Evolutionary conservation across 2,329 filamentous ascomycete genomes (phyloP).

Genomic region (Cladosporium colombiae): DNA sequence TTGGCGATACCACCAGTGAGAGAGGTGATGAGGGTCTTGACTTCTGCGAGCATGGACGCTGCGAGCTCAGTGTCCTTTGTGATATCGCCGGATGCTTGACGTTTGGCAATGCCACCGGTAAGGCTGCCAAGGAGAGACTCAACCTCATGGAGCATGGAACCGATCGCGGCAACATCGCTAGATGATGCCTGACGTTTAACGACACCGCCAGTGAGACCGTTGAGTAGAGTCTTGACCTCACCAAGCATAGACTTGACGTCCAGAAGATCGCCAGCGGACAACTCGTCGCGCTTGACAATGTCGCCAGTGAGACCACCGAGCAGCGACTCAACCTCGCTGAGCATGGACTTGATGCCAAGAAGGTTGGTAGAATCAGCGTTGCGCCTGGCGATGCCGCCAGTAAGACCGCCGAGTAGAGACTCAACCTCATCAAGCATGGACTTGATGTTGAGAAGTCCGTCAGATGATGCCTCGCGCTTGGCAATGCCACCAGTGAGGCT

Average conservation of each 20-base stretch:
- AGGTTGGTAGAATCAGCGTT: not conserved
- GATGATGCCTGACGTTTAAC: not conserved
- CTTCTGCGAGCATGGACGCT: not conserved
- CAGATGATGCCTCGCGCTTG: not conserved
- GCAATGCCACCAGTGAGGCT: not conserved
- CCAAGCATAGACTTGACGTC: too few species aligned
- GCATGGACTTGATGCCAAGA: not conserved
- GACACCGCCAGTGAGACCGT: too few species aligned
- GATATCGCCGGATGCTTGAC: not conserved
- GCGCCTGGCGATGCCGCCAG: not conserved
- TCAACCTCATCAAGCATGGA: not conserved
- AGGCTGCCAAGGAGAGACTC: too few species aligned
- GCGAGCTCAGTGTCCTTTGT: not conserved
- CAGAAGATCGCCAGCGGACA: too few species aligned
- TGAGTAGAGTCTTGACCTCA: too few species aligned
- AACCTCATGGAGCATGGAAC: too few species aligned
- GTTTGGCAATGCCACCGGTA: not conserved
- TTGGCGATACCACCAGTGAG: not conserved
- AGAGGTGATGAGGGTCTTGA: not conserved
- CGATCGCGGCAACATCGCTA: not conserved
- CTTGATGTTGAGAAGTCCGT: not conserved
- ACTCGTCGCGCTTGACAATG: not conserved
- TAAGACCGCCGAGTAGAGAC: not conserved
- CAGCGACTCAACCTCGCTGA: not conserved
- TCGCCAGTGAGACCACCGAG: not conserved